phyloP scores from a whole-genome alignment of 2,329 filamentous ascomycete genomes.

The Paraphoma chrysanthemicola region DNA sequence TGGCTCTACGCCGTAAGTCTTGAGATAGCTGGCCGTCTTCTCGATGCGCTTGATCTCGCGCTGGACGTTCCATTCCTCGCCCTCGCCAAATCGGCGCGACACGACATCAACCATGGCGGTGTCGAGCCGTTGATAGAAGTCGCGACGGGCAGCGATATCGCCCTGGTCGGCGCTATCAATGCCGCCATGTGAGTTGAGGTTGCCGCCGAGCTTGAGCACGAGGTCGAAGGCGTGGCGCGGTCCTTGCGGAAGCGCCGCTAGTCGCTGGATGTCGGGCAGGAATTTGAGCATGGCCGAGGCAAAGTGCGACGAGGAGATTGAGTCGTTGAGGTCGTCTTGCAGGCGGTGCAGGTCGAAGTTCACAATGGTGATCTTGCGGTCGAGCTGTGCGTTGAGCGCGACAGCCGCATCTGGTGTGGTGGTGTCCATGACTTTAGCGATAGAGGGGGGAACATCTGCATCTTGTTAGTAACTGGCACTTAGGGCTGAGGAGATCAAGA shows the following conservation, averaged over 20 bases:
- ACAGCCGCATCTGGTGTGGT: slow-evolving; percentile 57
- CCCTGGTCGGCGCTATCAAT: slow-evolving; percentile 57
- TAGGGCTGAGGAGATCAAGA: background rate
- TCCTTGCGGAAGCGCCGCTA: slow-evolving; percentile 56
- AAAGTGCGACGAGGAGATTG: slow-evolving; percentile 60
- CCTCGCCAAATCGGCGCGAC: slow-evolving; percentile 58
- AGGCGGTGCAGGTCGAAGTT: slow-evolving; percentile 64
- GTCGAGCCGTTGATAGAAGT: slow-evolving; percentile 59
- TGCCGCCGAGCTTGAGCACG: slow-evolving; percentile 62
- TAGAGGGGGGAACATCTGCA: slow-evolving; percentile 59
- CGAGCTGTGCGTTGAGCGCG: slow-evolving; percentile 62
- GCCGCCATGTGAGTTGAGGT: slow-evolving; percentile 62
- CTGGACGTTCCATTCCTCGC: slow-evolving; percentile 59
- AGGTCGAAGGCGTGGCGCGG: slow-evolving; percentile 61
- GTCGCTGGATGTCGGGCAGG: slow-evolving; percentile 60
- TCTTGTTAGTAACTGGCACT: slow-evolving; percentile 15
- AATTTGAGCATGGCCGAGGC: slow-evolving; percentile 62
- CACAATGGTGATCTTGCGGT: slow-evolving; percentile 65
- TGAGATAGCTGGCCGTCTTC: slow-evolving; percentile 61
- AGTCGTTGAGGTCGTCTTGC: slow-evolving; percentile 63
- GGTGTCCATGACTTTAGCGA: slow-evolving; percentile 61
- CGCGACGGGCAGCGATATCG: slow-evolving; percentile 56
- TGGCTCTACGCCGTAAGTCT: slow-evolving; percentile 60
- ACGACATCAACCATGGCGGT: slow-evolving; percentile 61
- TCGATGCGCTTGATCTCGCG: slow-evolving; percentile 63